These are phyloP conservation scores for Nakazawaea wyomingensis DNA, from an alignment of 805 yeast genomes.

Conservation along the genomic window DNA sequence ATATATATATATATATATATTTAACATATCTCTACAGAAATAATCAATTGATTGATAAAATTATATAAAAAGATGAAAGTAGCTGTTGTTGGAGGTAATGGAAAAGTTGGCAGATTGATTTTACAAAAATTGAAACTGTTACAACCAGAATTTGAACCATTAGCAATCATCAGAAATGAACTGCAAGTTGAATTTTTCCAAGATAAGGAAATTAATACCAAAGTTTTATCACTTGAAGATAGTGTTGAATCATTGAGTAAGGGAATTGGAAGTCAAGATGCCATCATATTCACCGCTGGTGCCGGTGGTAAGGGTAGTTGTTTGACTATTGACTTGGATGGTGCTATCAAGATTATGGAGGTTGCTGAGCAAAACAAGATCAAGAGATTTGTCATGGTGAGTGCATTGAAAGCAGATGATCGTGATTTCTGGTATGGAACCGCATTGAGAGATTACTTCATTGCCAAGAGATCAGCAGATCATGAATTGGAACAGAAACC, in stretches of 20 bases:
- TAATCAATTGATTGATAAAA: too few species aligned
- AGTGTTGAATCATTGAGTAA: constrained; percentile 29
- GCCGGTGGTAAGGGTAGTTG: constrained; percentile 51
- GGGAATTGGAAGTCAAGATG: constrained; percentile 42
- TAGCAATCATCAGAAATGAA: constrained; percentile 39
- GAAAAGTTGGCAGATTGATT: constrained; percentile 49
- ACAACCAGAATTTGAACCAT: constrained; percentile 30
- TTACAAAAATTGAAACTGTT: constrained; percentile 27
- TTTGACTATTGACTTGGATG: constrained; percentile 55
- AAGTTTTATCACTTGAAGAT: constrained; percentile 34
- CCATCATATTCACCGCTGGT: constrained; percentile 59
- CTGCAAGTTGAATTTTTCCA: constrained; percentile 39
- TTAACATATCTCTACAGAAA: too few species aligned
- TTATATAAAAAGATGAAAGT: constrained; percentile 25
- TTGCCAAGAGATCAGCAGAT: constrained; percentile 62
- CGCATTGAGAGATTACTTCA: constrained; percentile 43
- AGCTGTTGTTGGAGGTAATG: constrained; percentile 57
- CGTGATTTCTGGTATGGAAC: constrained; percentile 38
- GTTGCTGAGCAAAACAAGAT: constrained; percentile 42
- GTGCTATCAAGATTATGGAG: constrained; percentile 52
- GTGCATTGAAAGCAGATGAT: constrained; percentile 52
- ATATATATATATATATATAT: too few species aligned
- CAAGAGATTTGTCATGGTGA: constrained; percentile 44
- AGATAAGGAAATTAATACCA: constrained; percentile 31
- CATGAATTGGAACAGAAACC: constrained; percentile 32